These are phyloP conservation scores for Kuraishia hungarica DNA, from an alignment of 805 yeast genomes.

Conservation along the genomic window DNA sequence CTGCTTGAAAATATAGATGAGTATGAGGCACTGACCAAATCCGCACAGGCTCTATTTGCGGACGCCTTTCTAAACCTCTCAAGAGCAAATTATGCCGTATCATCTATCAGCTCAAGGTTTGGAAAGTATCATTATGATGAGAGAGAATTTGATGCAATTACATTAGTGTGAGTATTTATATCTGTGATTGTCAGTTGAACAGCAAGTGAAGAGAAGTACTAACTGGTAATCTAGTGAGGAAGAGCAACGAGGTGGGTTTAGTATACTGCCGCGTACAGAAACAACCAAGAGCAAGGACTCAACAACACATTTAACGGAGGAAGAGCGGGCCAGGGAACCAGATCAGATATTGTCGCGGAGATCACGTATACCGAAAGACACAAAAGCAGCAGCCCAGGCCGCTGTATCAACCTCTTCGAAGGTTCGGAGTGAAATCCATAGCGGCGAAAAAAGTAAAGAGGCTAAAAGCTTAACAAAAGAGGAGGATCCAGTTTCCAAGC, in stretches of 20 bases:
- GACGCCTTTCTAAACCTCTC: conserved; percentile 31
- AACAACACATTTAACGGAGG: neutral
- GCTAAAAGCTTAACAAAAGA: neutral
- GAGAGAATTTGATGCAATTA: conserved; percentile 9
- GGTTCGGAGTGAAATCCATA: neutral
- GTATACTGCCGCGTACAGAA: too few relatives aligned
- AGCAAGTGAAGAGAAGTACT: neutral
- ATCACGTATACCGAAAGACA: neutral
- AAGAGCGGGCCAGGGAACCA: neutral
- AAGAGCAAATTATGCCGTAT: conserved; percentile 30
- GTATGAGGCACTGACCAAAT: conserved; percentile 22
- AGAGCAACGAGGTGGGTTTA: too few relatives aligned
- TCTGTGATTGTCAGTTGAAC: too few relatives aligned
- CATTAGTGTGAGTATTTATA: neutral
- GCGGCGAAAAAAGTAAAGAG: neutral
- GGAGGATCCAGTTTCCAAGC: neutral
- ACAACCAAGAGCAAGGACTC: neutral
- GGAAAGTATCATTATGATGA: conserved; percentile 12
- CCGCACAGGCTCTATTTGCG: conserved; percentile 15
- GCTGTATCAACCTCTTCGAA: neutral
- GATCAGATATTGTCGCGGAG: neutral
- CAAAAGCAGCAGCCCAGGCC: neutral
- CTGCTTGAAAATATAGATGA: conserved; percentile 24
- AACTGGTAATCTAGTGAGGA: neutral
- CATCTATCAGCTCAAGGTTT: conserved; percentile 6